phyloP scores from a whole-genome alignment of 139 green algal species.

The Trebouxia sp. region DNA sequence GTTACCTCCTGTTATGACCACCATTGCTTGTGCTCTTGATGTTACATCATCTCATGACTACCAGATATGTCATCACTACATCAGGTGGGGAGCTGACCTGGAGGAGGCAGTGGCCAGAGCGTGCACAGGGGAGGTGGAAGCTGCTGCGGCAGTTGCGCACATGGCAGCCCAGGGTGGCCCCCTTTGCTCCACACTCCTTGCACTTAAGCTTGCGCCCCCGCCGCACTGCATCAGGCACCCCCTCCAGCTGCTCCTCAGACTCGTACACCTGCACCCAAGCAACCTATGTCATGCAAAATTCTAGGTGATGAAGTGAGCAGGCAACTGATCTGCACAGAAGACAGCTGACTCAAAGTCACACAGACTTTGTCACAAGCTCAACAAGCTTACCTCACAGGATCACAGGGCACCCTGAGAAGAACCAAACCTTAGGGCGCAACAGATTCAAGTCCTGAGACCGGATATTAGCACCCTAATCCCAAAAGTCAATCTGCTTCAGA shows the following conservation, averaged over 20 bases:
- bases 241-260: constrained; percentile 33
- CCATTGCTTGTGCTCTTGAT: too few species aligned
- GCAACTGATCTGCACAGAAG: background rate
- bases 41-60: too few species aligned
- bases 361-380: background rate
- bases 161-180: constrained; percentile 79
- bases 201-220: constrained; percentile 68
- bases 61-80: background rate
- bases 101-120: constrained; percentile 40
- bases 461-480: too few species aligned
- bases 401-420: background rate
- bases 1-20: too few species aligned
- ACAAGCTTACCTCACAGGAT: too few species aligned
- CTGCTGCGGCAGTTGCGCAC: constrained; percentile 57
- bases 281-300: too few species aligned
- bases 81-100: background rate
- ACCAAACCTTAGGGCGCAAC: background rate
- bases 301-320: too few species aligned
- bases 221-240: constrained; percentile 56
- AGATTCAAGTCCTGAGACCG: background rate
- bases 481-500: too few species aligned
- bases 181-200: constrained; percentile 52
- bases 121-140: constrained; percentile 79
- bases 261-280: constrained; percentile 34
- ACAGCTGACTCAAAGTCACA: background rate